Evolutionary conservation across 106 monocot species (phyloP).

Genomic region (Platanthera zijinensis): DNA sequence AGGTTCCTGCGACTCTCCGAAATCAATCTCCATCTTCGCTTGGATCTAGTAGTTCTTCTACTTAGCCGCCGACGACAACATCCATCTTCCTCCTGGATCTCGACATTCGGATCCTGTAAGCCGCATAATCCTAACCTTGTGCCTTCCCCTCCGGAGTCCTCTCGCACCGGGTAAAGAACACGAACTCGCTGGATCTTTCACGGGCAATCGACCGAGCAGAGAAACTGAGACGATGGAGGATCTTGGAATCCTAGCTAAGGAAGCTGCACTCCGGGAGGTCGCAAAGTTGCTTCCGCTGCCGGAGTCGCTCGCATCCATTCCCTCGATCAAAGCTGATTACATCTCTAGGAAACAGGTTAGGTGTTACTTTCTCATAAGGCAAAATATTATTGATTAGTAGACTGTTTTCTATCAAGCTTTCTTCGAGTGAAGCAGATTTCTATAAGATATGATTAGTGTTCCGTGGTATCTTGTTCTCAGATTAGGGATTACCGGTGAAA

Average conservation of each 20-base stretch:
- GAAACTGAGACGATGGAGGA: conserved; percentile 60
- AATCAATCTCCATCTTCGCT: too few species aligned
- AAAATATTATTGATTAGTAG: not conserved
- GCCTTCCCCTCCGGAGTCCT: too few species aligned
- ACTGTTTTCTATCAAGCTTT: too few species aligned
- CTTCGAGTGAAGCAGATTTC: not conserved
- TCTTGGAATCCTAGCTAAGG: conserved; percentile 91
- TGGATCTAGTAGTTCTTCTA: too few species aligned
- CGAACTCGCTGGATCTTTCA: not conserved
- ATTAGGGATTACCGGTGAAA: not conserved
- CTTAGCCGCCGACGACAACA: too few species aligned
- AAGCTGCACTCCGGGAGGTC: conserved; percentile 81
- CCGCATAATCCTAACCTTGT: too few species aligned
- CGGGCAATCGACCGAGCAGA: not conserved
- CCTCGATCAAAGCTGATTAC: conserved; percentile 88
- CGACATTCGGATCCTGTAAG: too few species aligned
- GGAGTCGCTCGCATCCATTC: conserved; percentile 72
- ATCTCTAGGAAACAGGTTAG: conserved; percentile 81
- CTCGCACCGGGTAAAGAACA: not conserved
- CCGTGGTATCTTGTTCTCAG: not conserved
- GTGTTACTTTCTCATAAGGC: not conserved
- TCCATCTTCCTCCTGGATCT: too few species aligned
- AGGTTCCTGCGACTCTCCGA: too few species aligned
- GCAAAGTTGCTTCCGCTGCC: conserved; percentile 82
- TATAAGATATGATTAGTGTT: not conserved